Conservation (phyloP, 106 monocot species). For the Acorus calamus region DNA sequence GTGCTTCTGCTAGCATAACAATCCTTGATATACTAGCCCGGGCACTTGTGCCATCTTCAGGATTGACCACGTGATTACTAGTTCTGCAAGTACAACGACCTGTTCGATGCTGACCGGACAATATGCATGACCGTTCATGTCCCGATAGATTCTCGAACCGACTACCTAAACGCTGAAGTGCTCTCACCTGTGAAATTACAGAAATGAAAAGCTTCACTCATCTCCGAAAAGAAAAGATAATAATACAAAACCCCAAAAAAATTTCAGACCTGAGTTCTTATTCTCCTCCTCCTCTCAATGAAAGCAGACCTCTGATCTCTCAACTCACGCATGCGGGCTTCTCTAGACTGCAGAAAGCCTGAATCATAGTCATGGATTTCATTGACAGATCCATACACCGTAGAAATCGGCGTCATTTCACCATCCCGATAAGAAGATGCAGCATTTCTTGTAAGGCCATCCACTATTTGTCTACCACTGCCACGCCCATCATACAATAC, state of each 20-base stretch:
- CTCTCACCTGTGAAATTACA: conserved; percentile 57
- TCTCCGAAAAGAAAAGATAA: background rate
- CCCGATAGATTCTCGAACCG: conserved; percentile 78
- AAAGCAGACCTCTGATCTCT: conserved; percentile 69
- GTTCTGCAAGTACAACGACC: conserved; percentile 68
- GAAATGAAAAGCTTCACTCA: background rate
- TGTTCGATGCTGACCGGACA: conserved; percentile 66
- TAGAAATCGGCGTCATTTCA: conserved; percentile 10
- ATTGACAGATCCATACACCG: conserved; percentile 2
- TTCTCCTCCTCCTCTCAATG: conserved; percentile 85
- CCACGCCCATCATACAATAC: conserved; percentile 7
- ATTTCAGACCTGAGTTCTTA: conserved; percentile 78
- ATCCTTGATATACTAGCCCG: conserved; percentile 89
- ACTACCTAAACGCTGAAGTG: conserved; percentile 78
- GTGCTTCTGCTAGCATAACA: conserved; percentile 93
- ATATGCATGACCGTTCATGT: conserved; percentile 75
- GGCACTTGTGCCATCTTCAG: conserved; percentile 42
- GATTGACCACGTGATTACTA: conserved; percentile 22
- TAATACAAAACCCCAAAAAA: background rate
- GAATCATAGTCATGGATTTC: conserved; percentile 14
- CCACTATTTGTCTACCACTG: conserved; percentile 25
- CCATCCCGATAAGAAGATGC: conserved; percentile 11
- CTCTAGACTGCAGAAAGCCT: conserved; percentile 23
- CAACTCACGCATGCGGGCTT: conserved; percentile 32
- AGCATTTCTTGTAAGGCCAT: conserved; percentile 9